These are phyloP conservation scores for Aspergillus asperescens DNA, from an alignment of 495 filamentous ascomycete genomes.

Conservation along the genomic window DNA sequence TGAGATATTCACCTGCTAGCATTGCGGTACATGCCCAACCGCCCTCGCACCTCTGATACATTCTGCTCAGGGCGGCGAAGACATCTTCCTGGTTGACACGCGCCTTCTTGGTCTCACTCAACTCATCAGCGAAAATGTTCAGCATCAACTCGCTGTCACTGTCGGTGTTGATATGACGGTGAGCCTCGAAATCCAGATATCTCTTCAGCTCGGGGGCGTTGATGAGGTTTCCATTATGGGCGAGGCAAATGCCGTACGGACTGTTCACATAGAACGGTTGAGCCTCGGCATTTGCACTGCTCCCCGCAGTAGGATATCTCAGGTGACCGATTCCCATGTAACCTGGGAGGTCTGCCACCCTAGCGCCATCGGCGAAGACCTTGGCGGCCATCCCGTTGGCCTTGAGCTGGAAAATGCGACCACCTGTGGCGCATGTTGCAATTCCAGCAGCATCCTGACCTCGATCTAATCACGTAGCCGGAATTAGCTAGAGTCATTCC, in stretches of 20 bases:
- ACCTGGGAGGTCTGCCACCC: slow-evolving; percentile 73
- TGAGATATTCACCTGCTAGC: slow-evolving; percentile 63
- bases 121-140: slow-evolving; percentile 89
- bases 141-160: slow-evolving; percentile 93
- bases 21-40: slow-evolving; percentile 88
- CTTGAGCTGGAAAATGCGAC: slow-evolving; percentile 84
- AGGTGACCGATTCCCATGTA: slow-evolving; percentile 88
- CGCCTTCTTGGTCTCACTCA: slow-evolving; percentile 93
- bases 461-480: slow-evolving; percentile 37
- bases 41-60: slow-evolving; percentile 74
- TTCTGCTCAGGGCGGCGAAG: slow-evolving; percentile 67
- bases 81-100: slow-evolving; percentile 89
- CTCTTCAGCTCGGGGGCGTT: slow-evolving; percentile 76
- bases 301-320: slow-evolving; percentile 87
- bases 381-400: slow-evolving; percentile 88
- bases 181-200: slow-evolving; percentile 81
- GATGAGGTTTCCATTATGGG: slow-evolving; percentile 89
- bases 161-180: slow-evolving; percentile 95
- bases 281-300: slow-evolving; percentile 57
- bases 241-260: slow-evolving; percentile 70
- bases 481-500: background rate
- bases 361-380: slow-evolving; percentile 74
- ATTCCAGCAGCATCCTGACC: slow-evolving; percentile 94
- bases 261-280: slow-evolving; percentile 90
- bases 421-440: slow-evolving; percentile 66